These are phyloP conservation scores for Podila epicladia DNA, from an alignment of 192 early-diverging fungal genomes.

Conservation along the genomic window DNA sequence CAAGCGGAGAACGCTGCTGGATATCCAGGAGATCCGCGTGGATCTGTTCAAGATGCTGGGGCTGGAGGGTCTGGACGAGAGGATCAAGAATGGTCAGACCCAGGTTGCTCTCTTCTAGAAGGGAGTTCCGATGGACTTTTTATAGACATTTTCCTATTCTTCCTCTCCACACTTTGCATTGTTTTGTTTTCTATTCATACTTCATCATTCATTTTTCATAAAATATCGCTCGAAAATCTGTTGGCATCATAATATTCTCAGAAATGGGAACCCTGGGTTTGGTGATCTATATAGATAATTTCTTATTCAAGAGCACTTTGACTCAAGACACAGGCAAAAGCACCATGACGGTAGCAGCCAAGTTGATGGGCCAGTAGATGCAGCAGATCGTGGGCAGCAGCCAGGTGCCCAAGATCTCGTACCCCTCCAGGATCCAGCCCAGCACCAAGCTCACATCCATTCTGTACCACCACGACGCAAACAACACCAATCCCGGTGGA, in stretches of 20 bases:
- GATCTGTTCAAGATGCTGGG: constrained; percentile 64
- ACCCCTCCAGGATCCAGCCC: constrained; percentile 65
- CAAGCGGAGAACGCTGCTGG: constrained; percentile 69
- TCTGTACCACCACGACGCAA: constrained; percentile 50
- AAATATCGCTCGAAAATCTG: not conserved
- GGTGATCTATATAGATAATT: no score
- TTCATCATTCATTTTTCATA: not conserved
- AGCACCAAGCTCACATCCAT: constrained; percentile 56
- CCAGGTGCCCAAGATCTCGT: constrained; percentile 70
- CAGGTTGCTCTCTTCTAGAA: constrained; percentile 37
- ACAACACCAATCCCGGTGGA: constrained; percentile 59
- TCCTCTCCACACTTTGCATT: not conserved
- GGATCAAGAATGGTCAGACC: constrained; percentile 26
- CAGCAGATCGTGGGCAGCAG: constrained; percentile 70
- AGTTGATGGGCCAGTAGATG: constrained; percentile 76
- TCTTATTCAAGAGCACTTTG: not conserved
- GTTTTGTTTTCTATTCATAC: not conserved
- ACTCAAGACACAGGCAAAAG: constrained; percentile 29
- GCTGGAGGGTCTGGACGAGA: constrained; percentile 22
- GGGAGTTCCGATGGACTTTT: not conserved
- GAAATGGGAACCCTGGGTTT: no score
- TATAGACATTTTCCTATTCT: no score
- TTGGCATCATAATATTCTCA: no score
- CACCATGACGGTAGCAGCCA: constrained; percentile 54
- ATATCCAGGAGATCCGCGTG: constrained; percentile 66